Evolutionary conservation across 257 asterid genomes (phyloP), one percentile per base, ranked within the genome.

Genomic region (Rehmannia glutinosa): DNA sequence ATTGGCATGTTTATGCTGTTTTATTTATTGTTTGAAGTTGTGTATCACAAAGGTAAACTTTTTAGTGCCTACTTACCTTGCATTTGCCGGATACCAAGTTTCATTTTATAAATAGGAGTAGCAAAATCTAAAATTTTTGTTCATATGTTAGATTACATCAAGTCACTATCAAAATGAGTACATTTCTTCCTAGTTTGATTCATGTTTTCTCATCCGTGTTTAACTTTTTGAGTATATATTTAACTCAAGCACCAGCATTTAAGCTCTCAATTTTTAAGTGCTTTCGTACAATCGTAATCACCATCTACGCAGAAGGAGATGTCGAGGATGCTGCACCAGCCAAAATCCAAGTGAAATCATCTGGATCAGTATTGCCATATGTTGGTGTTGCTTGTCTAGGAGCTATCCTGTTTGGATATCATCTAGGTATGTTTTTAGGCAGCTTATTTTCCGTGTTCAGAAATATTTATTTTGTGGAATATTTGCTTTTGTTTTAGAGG

Each of bases 351-450:
- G 84, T 60, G 39, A 83, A 80, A 69, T 83, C 99, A 16, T 80
- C 96, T 60, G 94, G 84, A 63, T 71, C 97, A 0, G 99, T 93
- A 10, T 75, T 90, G 62, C 97, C 95, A 30, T 93, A 93, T 77
- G 99, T 93, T 64, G 97, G 96, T 49, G 93, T 86, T 68, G 97
- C 99, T 49, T 93, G 99, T 73, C 70, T 93, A 53, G 99, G 87
- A 61, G 96, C 99, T 16, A 64, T 81, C 73, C 72, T 93, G 51
- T 93, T 93, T 74, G 99, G 99, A 64, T 93, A 93, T 83, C 99
- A 93, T 80, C 89, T 93, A 35, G 99, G 98, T 92, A 87, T 51
- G 77, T 68, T 64, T 41, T 61, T 32, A 19, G 43, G 5, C 54
- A 9, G 41, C 51, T 32, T 41, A 21, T 15, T 21, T 23, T 45